Evolutionary conservation across 2,329 filamentous ascomycete species (phyloP).

Genomic region (Sporothrix euskadiensis): DNA sequence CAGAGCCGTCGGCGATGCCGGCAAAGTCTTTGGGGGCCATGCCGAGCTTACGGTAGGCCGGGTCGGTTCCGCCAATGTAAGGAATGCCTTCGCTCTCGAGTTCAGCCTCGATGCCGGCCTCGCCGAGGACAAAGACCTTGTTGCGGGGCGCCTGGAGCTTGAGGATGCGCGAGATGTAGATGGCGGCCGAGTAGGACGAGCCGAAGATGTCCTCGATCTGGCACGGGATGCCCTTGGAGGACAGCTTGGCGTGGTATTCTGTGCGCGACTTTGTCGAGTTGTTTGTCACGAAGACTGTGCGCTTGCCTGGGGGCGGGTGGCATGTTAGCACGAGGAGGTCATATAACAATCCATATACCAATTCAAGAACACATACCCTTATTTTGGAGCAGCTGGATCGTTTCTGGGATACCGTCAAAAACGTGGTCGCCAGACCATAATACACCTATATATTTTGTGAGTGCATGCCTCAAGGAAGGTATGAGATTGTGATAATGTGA

Average conservation of each 20-base stretch:
- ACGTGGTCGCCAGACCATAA: constrained; percentile 94
- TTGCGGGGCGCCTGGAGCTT: constrained; percentile 74
- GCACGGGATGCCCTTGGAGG: constrained; percentile 74
- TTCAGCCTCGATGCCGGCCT: constrained; percentile 88
- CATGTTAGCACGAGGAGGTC: background rate
- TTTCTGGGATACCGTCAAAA: constrained; percentile 82
- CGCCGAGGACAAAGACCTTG: constrained; percentile 93
- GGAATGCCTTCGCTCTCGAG: constrained; percentile 75
- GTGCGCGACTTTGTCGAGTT: constrained; percentile 95
- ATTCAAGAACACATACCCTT: constrained; percentile 58
- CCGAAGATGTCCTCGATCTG: constrained; percentile 90
- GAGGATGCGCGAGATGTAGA: constrained; percentile 94
- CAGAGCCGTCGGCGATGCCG: constrained; percentile 70
- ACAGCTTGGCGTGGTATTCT: constrained; percentile 92
- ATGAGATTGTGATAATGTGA: background rate
- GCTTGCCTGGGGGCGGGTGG: constrained; percentile 65
- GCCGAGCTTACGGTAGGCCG: constrained; percentile 67
- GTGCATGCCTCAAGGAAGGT: background rate
- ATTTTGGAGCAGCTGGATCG: constrained; percentile 75
- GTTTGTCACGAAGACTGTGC: constrained; percentile 94
- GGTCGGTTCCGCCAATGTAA: constrained; percentile 85
- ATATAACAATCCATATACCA: background rate
- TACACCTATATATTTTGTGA: constrained; percentile 62
- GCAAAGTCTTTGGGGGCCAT: constrained; percentile 79
- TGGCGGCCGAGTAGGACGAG: constrained; percentile 88